phyloP scores from a whole-genome alignment of 2,329 filamentous ascomycete genomes.

The Calonectria crousiana region DNA sequence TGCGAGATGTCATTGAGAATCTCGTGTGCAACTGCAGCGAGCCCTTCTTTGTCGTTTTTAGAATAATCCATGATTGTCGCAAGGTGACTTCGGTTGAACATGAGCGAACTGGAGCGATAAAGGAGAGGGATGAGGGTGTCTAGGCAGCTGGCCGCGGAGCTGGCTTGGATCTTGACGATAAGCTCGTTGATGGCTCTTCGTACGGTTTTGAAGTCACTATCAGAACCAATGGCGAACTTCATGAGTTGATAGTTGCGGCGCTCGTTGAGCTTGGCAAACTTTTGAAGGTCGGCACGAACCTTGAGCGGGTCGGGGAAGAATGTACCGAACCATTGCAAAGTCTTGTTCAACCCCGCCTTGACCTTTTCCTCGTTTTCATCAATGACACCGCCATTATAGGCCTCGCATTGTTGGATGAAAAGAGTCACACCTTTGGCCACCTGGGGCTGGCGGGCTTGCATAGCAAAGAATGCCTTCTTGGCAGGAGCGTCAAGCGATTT shows the following conservation, averaged over 20 bases:
- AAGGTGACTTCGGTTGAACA: constrained; percentile 96
- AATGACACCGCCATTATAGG: constrained; percentile 88
- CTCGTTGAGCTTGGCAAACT: constrained; percentile 92
- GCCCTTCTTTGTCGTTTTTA: constrained; percentile 82
- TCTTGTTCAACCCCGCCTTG: constrained; percentile 77
- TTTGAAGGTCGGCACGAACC: constrained; percentile 83
- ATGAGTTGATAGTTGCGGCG: constrained; percentile 91
- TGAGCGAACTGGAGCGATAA: constrained; percentile 84
- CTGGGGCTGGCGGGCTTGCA: constrained; percentile 82
- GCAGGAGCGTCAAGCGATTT: constrained; percentile 82
- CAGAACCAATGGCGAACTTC: constrained; percentile 84
- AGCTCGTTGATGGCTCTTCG: constrained; percentile 92
- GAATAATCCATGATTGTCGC: constrained; percentile 90
- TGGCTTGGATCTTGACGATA: constrained; percentile 81
- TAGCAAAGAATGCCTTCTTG: constrained; percentile 88
- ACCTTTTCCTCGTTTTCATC: constrained; percentile 77
- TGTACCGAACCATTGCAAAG: constrained; percentile 79
- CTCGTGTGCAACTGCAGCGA: constrained; percentile 86
- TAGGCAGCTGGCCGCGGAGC: constrained; percentile 73
- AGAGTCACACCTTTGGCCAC: constrained; percentile 79
- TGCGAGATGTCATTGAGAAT: constrained; percentile 93
- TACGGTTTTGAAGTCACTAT: constrained; percentile 93
- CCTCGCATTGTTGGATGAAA: constrained; percentile 88
- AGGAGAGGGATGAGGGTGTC: constrained; percentile 87
- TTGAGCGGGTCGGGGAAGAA: constrained; percentile 82